A percentile compares a stretch with the other conserved stretches of the same genome.
phyloP scores from a whole-genome alignment of 768 basidiomycete species.

The Daedaleopsis nitida region DNA sequence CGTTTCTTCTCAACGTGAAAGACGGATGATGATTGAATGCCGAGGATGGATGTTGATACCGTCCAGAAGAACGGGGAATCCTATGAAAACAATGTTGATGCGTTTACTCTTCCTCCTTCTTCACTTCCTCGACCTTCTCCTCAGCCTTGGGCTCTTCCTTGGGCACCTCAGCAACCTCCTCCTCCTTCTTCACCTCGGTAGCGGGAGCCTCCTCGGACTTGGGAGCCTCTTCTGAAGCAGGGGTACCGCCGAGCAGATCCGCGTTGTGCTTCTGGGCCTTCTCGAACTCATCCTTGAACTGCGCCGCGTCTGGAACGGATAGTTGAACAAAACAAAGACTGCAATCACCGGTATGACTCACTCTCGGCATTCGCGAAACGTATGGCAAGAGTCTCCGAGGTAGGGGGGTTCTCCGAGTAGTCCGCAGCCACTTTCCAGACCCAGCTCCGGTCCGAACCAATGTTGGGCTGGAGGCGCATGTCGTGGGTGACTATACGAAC shows the following conservation, averaged over 20 bases:
- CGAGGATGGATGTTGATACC: constrained; percentile 10
- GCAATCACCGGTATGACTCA: constrained; percentile 40
- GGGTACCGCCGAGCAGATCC: constrained; percentile 36
- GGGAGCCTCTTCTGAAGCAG: constrained; percentile 27
- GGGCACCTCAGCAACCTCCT: constrained; percentile 31
- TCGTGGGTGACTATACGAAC: constrained; percentile 68
- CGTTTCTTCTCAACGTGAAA: constrained; percentile 1
- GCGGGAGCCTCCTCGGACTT: constrained; percentile 35
- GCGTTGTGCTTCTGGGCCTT: constrained; percentile 75
- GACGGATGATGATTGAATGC: constrained; percentile 1
- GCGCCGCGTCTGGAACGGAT: constrained; percentile 62
- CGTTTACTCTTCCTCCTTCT: constrained; percentile 29
- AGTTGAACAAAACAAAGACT: background rate
- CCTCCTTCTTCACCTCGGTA: constrained; percentile 31
- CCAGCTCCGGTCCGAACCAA: constrained; percentile 99
- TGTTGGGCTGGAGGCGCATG: constrained; percentile 96
- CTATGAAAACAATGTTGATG: constrained; percentile 15
- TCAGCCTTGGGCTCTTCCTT: constrained; percentile 29
- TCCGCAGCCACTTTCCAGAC: constrained; percentile 98
- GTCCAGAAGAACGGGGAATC: background rate
- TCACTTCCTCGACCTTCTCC: constrained; percentile 28
- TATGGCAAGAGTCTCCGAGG: constrained; percentile 95
- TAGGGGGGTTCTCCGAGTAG: constrained; percentile 87
- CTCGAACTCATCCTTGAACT: constrained; percentile 92
- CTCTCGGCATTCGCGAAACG: constrained; percentile 97